Percentiles rank a stretch among this genome's conserved stretches.
Evolutionary conservation across 148 eudicot species (phyloP).

Genomic region (Mesembryanthemum crystallinum): DNA sequence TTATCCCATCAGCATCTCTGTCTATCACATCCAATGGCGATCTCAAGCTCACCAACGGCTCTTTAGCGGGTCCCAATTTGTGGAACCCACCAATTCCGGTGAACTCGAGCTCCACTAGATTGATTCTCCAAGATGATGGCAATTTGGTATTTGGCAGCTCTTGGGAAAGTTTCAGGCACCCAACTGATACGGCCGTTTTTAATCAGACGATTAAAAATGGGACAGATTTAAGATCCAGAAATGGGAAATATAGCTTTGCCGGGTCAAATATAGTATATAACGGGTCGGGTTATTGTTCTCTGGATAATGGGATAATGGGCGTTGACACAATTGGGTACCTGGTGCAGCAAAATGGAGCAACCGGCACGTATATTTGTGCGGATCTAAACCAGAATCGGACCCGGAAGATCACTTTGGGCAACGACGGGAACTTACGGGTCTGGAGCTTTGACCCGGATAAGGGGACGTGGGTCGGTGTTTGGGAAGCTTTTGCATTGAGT

Average conservation of each 20-base stretch:
- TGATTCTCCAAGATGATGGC: conserved; percentile 42
- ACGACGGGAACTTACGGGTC: conserved; percentile 65
- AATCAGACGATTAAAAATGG: conserved; percentile 30
- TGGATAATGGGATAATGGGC: conserved; percentile 10
- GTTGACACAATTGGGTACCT: conserved; percentile 35
- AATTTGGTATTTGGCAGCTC: conserved; percentile 41
- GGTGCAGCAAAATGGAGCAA: conserved; percentile 2
- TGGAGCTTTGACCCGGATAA: conserved; percentile 38
- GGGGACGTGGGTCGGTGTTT: conserved; percentile 43
- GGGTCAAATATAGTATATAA: conserved; percentile 32
- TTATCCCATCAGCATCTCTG: conserved; percentile 34
- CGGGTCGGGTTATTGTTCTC: conserved; percentile 36
- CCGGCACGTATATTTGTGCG: conserved; percentile 21
- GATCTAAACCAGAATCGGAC: conserved; percentile 42
- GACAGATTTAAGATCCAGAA: conserved; percentile 29
- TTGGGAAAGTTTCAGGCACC: conserved; percentile 49
- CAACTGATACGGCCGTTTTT: conserved; percentile 57
- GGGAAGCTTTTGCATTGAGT: conserved; percentile 50
- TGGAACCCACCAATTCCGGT: conserved; percentile 25
- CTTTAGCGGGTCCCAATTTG: conserved; percentile 32
- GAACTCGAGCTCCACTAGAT: conserved; percentile 20
- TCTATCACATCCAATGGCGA: conserved; percentile 40
- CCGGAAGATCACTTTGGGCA: conserved; percentile 49
- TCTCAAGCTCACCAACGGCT: conserved; percentile 32
- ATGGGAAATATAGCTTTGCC: conserved; percentile 39